phyloP scores from a whole-genome alignment of 768 basidiomycete genomes.

The Trametes sanguinea region DNA sequence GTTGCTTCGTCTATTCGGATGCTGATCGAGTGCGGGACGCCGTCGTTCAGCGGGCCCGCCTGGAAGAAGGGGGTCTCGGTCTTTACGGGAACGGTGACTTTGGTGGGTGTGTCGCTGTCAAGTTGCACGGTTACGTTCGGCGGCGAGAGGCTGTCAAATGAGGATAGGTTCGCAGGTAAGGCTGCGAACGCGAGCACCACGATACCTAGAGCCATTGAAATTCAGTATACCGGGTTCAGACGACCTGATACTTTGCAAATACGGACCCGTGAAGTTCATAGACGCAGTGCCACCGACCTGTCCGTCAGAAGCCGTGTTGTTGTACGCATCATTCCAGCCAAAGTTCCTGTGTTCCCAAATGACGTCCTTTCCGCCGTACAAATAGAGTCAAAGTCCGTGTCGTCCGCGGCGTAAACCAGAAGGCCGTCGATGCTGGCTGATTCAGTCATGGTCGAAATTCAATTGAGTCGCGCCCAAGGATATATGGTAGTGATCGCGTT shows the following conservation, averaged over 20 bases:
- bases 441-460: neutral
- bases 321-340: neutral
- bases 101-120: neutral
- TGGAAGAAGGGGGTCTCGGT: neutral
- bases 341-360: neutral
- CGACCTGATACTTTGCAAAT: neutral
- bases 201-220: neutral
- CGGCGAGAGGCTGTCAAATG: neutral
- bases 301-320: neutral
- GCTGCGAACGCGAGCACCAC: neutral
- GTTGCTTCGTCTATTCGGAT: neutral
- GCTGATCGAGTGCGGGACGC: neutral
- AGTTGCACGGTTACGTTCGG: constrained; percentile 1
- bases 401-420: constrained; percentile 4
- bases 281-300: neutral
- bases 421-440: neutral
- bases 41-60: neutral
- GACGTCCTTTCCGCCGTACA: neutral
- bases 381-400: neutral
- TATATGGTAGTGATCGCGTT: neutral
- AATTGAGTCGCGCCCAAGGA: neutral
- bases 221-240: too few relatives aligned
- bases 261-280: constrained; percentile 1
- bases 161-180: neutral
- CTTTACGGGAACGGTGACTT: neutral